These are phyloP conservation scores for Coemansia sp. DNA, from an alignment of 192 early-diverging fungal genomes.

Conservation along the genomic window DNA sequence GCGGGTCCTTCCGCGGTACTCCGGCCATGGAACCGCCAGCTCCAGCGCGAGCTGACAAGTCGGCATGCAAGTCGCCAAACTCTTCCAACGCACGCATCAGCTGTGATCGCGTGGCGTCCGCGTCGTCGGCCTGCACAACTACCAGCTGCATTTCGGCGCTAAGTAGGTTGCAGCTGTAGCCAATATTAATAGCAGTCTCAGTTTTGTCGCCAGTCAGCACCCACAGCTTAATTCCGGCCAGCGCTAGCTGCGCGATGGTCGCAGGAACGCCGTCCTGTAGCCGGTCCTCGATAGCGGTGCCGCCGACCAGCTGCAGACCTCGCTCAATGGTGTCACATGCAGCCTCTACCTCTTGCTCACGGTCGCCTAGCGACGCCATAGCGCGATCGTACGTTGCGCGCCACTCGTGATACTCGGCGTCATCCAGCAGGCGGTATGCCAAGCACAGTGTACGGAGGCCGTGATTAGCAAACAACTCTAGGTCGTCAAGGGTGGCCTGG, in stretches of 20 bases:
- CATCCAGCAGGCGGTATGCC: conserved; percentile 69
- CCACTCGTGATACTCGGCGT: conserved; percentile 73
- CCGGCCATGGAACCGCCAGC: conserved; percentile 43
- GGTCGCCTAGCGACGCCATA: conserved; percentile 66
- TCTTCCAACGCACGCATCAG: conserved; percentile 65
- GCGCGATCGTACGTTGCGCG: conserved; percentile 71
- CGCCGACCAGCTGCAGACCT: conserved; percentile 79
- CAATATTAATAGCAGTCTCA: conserved; percentile 98
- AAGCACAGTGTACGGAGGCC: conserved; percentile 87
- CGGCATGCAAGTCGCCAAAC: conserved; percentile 56
- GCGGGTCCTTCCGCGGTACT: conserved; percentile 20
- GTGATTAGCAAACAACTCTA: conserved; percentile 81
- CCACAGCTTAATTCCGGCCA: conserved; percentile 93
- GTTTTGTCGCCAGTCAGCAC: conserved; percentile 97
- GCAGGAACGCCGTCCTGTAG: conserved; percentile 97
- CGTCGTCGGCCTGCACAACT: conserved; percentile 63
- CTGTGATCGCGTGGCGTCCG: conserved; percentile 62
- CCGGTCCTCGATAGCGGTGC: conserved; percentile 98
- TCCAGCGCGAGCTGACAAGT: conserved; percentile 42
- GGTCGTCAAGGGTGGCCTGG: conserved; percentile 68
- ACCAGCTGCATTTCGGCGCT: conserved; percentile 81
- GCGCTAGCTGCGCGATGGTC: conserved; percentile 77
- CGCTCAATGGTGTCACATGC: conserved; percentile 79
- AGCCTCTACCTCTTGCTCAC: conserved; percentile 78
- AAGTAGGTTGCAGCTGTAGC: conserved; percentile 88